Conservation (phyloP, 2,329 filamentous ascomycete species). For the Calonectria leucothoes region DNA sequence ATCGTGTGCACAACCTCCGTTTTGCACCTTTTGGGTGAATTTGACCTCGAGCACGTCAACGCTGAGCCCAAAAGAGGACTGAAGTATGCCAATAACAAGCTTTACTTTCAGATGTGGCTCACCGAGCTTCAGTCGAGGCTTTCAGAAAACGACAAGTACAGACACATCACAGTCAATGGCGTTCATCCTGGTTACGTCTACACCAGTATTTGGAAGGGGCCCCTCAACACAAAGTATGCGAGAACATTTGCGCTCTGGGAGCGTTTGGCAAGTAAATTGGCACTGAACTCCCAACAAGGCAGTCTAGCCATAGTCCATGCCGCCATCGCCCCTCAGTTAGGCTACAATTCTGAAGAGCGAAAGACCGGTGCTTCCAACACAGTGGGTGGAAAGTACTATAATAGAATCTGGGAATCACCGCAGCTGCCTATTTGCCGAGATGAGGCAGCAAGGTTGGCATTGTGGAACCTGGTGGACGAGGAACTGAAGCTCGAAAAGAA, state of each 20-base stretch:
- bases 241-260: neutral
- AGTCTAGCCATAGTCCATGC: conserved; percentile 9
- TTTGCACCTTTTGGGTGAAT: neutral
- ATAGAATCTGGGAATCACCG: neutral
- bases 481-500: neutral
- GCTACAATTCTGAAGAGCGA: neutral
- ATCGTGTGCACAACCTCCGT: conserved; percentile 3
- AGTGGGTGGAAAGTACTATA: conserved; percentile 1
- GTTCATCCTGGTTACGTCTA: conserved; percentile 12
- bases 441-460: neutral
- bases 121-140: conserved; percentile 7
- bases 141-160: neutral
- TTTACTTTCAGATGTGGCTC: conserved; percentile 11
- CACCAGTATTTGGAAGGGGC: neutral
- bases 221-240: neutral
- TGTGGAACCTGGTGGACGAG: neutral
- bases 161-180: conserved; percentile 10
- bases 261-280: neutral
- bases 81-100: conserved; percentile 13
- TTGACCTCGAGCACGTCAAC: conserved; percentile 6
- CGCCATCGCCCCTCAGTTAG: neutral
- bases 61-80: neutral
- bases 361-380: neutral
- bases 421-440: neutral
- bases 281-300: neutral